Evolutionary conservation across 169 alveolate species (phyloP).

Genomic region (Plasmodium reichenowi): DNA sequence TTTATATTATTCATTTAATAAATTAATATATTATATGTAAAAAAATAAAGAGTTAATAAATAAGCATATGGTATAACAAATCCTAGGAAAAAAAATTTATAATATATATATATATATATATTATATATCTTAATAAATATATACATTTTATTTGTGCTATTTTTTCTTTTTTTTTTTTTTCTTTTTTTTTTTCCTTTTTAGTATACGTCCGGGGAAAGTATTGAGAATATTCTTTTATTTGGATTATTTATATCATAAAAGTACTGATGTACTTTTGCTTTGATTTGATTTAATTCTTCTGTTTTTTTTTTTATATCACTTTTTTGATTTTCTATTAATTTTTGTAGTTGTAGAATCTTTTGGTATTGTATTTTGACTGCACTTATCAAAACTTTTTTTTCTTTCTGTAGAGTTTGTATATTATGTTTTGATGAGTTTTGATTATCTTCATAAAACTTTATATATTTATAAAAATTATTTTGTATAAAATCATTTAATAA

Average conservation of each 20-base stretch:
- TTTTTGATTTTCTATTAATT: slow-evolving; percentile 60
- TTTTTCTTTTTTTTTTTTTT: background rate
- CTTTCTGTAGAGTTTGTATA: slow-evolving; percentile 42
- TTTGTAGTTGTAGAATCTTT: slow-evolving; percentile 48
- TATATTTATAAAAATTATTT: slow-evolving; percentile 17
- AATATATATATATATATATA: background rate
- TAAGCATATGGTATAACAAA: background rate
- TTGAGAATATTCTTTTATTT: slow-evolving; percentile 42
- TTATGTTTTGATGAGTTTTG: slow-evolving; percentile 20
- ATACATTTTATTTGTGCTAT: no score
- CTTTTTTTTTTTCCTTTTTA: background rate
- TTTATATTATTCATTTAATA: no score
- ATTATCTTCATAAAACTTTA: slow-evolving; percentile 18
- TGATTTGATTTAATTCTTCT: slow-evolving; percentile 70
- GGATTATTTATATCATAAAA: slow-evolving; percentile 69
- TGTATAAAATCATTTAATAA: slow-evolving; percentile 52
- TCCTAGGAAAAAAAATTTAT: background rate
- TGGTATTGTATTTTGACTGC: slow-evolving; percentile 69
- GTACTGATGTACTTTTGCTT: slow-evolving; percentile 73
- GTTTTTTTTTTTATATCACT: slow-evolving; percentile 59
- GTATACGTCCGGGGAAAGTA: slow-evolving; percentile 64
- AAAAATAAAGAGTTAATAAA: background rate
- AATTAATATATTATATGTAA: no score
- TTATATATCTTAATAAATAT: no score
- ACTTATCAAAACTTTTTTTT: slow-evolving; percentile 66